Base-by-base conservation (phyloP, 768 basidiomycete genomes). In the Tylopilus sp. region DNA sequence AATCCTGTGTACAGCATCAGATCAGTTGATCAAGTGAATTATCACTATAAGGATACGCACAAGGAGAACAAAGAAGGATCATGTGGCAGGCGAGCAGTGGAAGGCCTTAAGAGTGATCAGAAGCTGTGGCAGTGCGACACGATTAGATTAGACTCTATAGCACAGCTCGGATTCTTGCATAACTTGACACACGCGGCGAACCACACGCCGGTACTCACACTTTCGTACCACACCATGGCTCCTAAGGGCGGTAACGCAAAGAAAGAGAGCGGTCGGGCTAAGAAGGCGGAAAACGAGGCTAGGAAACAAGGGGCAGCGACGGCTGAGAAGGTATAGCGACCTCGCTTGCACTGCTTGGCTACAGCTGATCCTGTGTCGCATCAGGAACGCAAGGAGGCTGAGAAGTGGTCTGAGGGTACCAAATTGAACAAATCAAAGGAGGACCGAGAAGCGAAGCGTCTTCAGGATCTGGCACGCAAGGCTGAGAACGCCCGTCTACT, bases 161-260 rank as follows among this genome's bases (percentile, higher is more conserved):
- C 61, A 55, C 53, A 56, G 56, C 58, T 38, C 50, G 22, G 36
- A 9, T n/a, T n/a, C n/a, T 31, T 38, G 38, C 25, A 28, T 18
- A 42, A 48, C 23, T 12, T 18, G 31, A 36, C 35, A 44, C 43
- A 8, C 52, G 47, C 40, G 20, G 40, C 48, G 36, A 48, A 40
- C 45, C 36, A 40, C 44, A 44, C 36, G 33, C 41, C 9, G 15
- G 10, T 30, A 20, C 51, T 43, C 53, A 46, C 57, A 56, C 50
- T 49, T 8, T 41, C 15, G 22, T 36, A 52, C 28, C 21, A 26
- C 18, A 2, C 21, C 35, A 94, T 95, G 94, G 71, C 94, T 43
- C 93, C 94, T 1, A 91, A 91, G 69, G 88, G 85, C 55, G 82
- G 79, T 59, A 95, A 93, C 75, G 76, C 90, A 51, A 97, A 95